These are phyloP conservation scores for Apiotrichum gamsii DNA, from an alignment of 1,284 basidiomycete genomes.

Conservation along the genomic window DNA sequence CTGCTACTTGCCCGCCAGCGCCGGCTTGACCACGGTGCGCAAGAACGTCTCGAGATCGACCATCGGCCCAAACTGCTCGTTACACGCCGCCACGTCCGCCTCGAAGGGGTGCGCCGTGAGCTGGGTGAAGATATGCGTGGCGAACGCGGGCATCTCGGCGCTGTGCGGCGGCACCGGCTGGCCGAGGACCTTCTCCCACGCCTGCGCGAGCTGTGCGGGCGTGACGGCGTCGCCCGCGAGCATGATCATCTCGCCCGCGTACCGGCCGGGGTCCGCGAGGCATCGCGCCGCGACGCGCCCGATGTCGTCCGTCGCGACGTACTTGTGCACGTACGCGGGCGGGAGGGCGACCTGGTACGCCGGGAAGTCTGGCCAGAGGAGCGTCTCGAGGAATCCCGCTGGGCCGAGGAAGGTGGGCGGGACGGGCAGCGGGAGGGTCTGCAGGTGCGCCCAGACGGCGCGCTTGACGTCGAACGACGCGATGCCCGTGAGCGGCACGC, in stretches of 20 bases:
- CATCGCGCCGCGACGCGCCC: neutral
- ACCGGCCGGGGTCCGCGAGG: neutral
- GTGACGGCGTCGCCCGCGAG: neutral
- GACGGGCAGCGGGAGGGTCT: neutral
- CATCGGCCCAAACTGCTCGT: too few relatives aligned
- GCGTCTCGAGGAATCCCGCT: neutral
- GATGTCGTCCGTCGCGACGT: slow-evolving; percentile 1
- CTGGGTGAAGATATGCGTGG: neutral
- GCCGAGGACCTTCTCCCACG: neutral
- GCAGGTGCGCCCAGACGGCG: neutral
- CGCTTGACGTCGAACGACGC: slow-evolving; percentile 2
- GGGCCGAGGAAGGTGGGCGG: slow-evolving; percentile 1
- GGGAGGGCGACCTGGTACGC: neutral
- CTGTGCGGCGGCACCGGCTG: neutral
- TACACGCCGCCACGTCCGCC: too few relatives aligned
- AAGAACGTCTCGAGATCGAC: too few relatives aligned
- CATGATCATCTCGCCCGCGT: neutral
- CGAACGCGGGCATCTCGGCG: neutral
- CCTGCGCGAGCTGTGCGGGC: neutral
- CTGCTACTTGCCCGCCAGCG: too few relatives aligned
- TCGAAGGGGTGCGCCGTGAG: neutral
- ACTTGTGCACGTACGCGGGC: neutral
- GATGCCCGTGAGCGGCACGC: neutral
- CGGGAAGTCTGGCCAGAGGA: neutral
- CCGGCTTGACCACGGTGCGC: too few relatives aligned